phyloP scores from a whole-genome alignment of 192 early-diverging fungal genomes.

The Mortierella antarctica region DNA sequence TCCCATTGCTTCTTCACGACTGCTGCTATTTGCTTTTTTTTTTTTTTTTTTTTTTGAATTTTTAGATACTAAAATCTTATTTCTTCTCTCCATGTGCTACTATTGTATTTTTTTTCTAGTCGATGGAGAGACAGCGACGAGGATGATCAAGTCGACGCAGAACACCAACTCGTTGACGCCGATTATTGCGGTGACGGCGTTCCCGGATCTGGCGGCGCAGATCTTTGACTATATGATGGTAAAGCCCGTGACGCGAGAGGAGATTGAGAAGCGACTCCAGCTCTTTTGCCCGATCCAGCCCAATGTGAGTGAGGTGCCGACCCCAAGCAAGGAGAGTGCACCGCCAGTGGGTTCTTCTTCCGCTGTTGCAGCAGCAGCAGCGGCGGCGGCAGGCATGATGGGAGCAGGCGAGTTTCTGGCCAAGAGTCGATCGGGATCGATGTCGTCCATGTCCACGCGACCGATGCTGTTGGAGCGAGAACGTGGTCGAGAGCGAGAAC shows the following conservation, averaged over 20 bases:
- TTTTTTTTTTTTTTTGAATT: too few relatives aligned
- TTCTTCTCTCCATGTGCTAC: conserved; percentile 2
- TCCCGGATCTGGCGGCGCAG: conserved; percentile 51
- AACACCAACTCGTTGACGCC: conserved; percentile 89
- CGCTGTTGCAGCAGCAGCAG: not conserved
- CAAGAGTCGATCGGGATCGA: conserved; percentile 15
- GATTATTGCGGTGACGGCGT: conserved; percentile 85
- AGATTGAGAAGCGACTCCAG: conserved; percentile 60
- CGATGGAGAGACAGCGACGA: conserved; percentile 89
- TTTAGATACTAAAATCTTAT: not conserved
- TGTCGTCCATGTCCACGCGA: conserved; percentile 20
- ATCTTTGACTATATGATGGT: conserved; percentile 78
- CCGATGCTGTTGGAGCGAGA: conserved; percentile 1
- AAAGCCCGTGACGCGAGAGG: conserved; percentile 80
- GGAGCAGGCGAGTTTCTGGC: not conserved
- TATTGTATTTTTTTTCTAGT: conserved; percentile 62
- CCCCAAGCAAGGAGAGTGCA: conserved; percentile 24
- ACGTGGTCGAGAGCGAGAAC: not conserved
- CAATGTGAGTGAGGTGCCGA: conserved; percentile 26
- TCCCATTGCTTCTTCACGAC: too few relatives aligned
- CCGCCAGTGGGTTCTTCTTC: conserved; percentile 3
- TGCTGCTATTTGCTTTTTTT: not conserved
- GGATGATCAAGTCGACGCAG: conserved; percentile 95
- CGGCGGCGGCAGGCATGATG: not conserved
- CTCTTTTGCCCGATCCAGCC: conserved; percentile 57